Evolutionary conservation across 352 stramenopile species (phyloP), one percentile per base, ranked within the genome.

Genomic region (Phytophthora chlamydospora): DNA sequence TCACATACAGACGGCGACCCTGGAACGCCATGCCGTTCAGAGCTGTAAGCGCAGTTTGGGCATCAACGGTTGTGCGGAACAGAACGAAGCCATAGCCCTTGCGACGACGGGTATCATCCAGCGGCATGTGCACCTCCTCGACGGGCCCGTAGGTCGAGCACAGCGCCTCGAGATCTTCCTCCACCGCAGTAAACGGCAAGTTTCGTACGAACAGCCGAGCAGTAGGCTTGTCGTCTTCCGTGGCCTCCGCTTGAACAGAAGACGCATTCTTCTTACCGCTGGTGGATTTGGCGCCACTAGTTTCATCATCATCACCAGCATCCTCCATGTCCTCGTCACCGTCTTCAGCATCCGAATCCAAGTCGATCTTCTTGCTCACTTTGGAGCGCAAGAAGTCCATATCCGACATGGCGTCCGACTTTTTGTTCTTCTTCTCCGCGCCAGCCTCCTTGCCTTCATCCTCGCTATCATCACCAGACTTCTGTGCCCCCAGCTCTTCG

Each of bases 31-130:
- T 89, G 32, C 92, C 93, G 60, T 99, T 93, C 51, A 99, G 65
- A 62, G 79, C 74, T 34, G 85, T 85, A n/a, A 96, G 78, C 29
- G 97, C 97, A 35, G 64, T 67, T 46, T 93, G 78, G 1, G 97
- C 96, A 63, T 98, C 85, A 19, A 96, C 83, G 2, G 89, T 92
- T n/a, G 84, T 94, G 57, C 91, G 78, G 74, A 98, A 99, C 14
- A 91, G 80, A 17, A 99, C 86, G 72, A 99, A 99, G 11, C 88
- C 97, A 79, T 98, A 99, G 41, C 98, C 98, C 59, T 99, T 99
- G 45, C 95, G 95, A 35, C 91, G 83, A 66, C 96, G 94, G 13
- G 88, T 91, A 51, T 98, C 95, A 81, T 99, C 97, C 45, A 99
- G 79, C 27, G 97, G 96, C 70, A 99, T 97, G 64, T 99, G 96